Evolutionary conservation across 1,139 yeast genomes (phyloP).

Genomic region (Nakaseomyces uthaithaninus): DNA sequence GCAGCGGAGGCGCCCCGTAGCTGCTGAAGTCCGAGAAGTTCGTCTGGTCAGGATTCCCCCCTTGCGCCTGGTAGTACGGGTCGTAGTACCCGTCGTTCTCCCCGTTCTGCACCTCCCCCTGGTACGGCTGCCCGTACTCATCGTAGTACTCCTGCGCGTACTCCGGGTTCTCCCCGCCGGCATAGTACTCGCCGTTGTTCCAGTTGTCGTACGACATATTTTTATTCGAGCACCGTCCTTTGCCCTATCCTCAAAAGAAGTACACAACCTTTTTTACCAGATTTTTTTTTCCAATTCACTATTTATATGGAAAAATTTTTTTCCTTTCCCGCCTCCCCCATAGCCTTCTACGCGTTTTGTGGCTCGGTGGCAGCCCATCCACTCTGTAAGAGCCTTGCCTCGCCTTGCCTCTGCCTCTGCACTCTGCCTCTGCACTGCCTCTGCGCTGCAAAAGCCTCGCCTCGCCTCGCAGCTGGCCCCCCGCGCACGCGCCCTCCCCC

Average conservation of each 20-base stretch:
- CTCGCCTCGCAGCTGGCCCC: too few relatives aligned
- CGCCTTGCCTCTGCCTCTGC: too few relatives aligned
- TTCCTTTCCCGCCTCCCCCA: too few relatives aligned
- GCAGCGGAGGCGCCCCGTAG: slow-evolving; percentile 40
- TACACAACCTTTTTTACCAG: background rate
- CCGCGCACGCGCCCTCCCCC: too few relatives aligned
- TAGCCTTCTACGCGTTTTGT: too few relatives aligned
- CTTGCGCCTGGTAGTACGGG: slow-evolving; percentile 35
- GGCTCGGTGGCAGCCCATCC: too few relatives aligned
- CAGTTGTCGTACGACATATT: slow-evolving; percentile 3
- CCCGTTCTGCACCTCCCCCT: slow-evolving; percentile 10
- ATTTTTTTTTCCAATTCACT: background rate
- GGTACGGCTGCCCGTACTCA: slow-evolving; percentile 27
- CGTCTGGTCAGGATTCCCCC: slow-evolving; percentile 51
- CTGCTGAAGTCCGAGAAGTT: slow-evolving; percentile 72
- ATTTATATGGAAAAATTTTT: too few relatives aligned
- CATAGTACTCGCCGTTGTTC: slow-evolving; percentile 2
- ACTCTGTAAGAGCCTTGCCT: too few relatives aligned
- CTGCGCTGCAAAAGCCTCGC: too few relatives aligned
- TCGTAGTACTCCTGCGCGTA: slow-evolving; percentile 12
- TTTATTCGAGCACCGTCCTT: too few relatives aligned
- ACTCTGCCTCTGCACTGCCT: too few relatives aligned
- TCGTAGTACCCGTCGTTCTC: slow-evolving; percentile 11
- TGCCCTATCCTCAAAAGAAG: too few relatives aligned
- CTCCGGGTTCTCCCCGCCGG: background rate